Base-by-base conservation (phyloP, 768 basidiomycete genomes). In the Boletus sp. region DNA sequence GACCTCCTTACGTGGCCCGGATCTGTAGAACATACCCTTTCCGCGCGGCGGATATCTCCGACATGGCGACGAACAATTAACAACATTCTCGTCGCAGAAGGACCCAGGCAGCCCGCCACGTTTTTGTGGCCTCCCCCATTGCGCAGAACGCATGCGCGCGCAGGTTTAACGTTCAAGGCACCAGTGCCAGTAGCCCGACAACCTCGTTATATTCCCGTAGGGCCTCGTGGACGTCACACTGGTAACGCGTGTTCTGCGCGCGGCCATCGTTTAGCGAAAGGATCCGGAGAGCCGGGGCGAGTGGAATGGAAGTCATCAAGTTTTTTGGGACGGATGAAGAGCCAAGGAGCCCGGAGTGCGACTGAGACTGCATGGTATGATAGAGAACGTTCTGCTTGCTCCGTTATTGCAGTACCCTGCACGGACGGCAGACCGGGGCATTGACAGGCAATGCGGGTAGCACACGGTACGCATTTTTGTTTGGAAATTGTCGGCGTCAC, bases 31-130 rank as follows among this genome's bases (percentile, higher is more conserved):
- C 64, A 46, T 47, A 51, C 63, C 41, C 39, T 55, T 54, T 64
- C 47, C 61, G 48, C 53, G 54, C 38, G 52, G 43, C 55, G 47
- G 51, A 47, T 45, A 52, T 59, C 50, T 55, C 67, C 67, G 61
- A 55, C 38, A 25, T 29, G 27, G n/a, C 21, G 29, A 35, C 32
- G 23, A 43, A 38, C 41, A 48, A 64, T 48, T 38, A 33, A 43
- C 32, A 13, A 32, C 11, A 32, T 13, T 47, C 27, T 29, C 44
- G 40, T 41, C 47, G 23, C 30, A 17, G 51, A 23, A 32, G 58
- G 23, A 45, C 13, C 33, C 30, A 29, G 41, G 38, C 32, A 38
- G 23, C 29, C 30, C 10, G 45, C 32, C 57, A 56, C 55, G 57
- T 65, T 60, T 53, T 19, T 25, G 46, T 44, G 47, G 35, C 51